Evolutionary conservation across 1,139 yeast genomes (phyloP).

Genomic region (Candida tunisiensis): DNA sequence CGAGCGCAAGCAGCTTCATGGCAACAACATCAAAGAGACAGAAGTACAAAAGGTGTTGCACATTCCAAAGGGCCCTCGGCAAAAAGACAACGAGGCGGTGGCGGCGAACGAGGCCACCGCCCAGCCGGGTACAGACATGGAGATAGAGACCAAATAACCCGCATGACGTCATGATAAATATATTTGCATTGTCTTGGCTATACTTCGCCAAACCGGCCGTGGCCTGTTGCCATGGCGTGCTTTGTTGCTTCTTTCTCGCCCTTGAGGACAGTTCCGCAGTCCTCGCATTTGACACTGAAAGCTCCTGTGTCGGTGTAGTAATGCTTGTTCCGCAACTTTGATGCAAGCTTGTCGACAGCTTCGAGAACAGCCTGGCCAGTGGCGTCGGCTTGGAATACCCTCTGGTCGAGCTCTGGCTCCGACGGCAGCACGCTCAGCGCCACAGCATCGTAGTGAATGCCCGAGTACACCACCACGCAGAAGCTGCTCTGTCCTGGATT

Average conservation of each 20-base stretch:
- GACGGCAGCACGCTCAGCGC: slow-evolving; percentile 22
- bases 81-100: too few species aligned
- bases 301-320: slow-evolving; percentile 53
- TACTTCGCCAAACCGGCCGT: slow-evolving; percentile 48
- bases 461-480: slow-evolving; percentile 45
- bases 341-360: slow-evolving; percentile 27
- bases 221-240: slow-evolving; percentile 54
- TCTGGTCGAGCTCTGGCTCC: slow-evolving; percentile 21
- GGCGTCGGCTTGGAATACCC: slow-evolving; percentile 23
- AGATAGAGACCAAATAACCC: too few species aligned
- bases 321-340: slow-evolving; percentile 31
- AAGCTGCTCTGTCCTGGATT: slow-evolving; percentile 28
- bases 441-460: slow-evolving; percentile 62
- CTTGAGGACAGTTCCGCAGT: slow-evolving; percentile 33
- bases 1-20: slow-evolving; percentile 16
- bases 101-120: neutral
- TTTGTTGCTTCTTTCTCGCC: slow-evolving; percentile 55
- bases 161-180: too few species aligned
- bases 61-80: too few species aligned
- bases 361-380: slow-evolving; percentile 19
- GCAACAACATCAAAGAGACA: slow-evolving; percentile 1
- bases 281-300: slow-evolving; percentile 41
- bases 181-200: too few species aligned
- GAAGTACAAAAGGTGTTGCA: neutral
- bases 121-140: neutral